Evolutionary conservation across 2,329 filamentous ascomycete genomes (phyloP), one percentile per base, ranked within the genome.

Genomic region (Thyridium curvatum): DNA sequence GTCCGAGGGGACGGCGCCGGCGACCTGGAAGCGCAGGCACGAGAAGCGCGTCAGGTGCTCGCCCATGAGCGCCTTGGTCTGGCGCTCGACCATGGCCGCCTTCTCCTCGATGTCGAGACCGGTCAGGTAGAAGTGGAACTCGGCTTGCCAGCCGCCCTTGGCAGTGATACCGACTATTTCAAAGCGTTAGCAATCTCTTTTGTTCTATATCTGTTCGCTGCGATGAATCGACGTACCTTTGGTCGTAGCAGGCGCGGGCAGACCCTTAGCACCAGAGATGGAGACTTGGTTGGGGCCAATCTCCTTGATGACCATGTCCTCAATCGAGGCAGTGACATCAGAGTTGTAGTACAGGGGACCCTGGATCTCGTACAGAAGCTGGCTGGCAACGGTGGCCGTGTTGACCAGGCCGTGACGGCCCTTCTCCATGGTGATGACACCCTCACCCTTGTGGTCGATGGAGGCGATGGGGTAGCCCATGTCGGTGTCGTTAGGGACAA

Each of bases 281-380:
- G 46, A 47, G 12, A 62, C 58, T 13, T 51, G 49, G 43, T 53
- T 52, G 42, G 49, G 46, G 45, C 48, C 57, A 18, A 53, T 36
- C 47, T 75, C 67, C 44, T 73, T 68, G 50, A 79, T 73, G 38
- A 35, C 42, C 18, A 50, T 51, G 38, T 39, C 53, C 18, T 52
- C 51, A 16, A 60, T 42, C 32, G 45, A 44, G 12, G 56, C 56
- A 1, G 53, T 58, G 10, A 61, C 56, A 45, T 60, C 55, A 18
- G 48, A 53, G 44, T 51, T 52, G 42, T 52, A 61, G 41, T 63
- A 62, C 21, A 46, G 49, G 5, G 59, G 62, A 0, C 67, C 67
- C 14, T 71, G 67, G 14, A 71, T 49, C 39, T 71, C 67, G 32
- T 71, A 70, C 3, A 71, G 45, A 2, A 71, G 52, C 40, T 71